A percentile compares a stretch with the other conserved stretches of the same genome.
These are phyloP conservation scores for Lophium mytilinum DNA, from an alignment of 495 filamentous ascomycete genomes.

Conservation along the genomic window DNA sequence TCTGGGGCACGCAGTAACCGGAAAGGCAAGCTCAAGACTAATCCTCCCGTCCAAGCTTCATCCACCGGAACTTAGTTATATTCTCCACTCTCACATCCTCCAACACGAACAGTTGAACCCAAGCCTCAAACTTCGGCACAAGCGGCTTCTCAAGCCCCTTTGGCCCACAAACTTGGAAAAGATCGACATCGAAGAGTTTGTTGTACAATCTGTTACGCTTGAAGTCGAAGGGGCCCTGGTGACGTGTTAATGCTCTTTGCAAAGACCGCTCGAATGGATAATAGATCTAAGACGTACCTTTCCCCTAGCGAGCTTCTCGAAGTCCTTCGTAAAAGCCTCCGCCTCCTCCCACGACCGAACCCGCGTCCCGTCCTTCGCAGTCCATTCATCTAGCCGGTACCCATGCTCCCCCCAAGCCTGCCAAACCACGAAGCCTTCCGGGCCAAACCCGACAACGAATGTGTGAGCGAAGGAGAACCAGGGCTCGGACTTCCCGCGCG, in stretches of 20 bases:
- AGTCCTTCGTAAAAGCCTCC: background rate
- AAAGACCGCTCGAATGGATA: background rate
- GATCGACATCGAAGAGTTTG: background rate
- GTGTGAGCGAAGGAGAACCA: background rate
- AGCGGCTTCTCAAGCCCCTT: background rate
- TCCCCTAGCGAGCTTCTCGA: background rate
- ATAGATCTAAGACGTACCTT: background rate
- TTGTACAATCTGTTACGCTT: background rate
- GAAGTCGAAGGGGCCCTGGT: background rate
- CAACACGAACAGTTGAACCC: background rate
- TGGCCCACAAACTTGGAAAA: background rate
- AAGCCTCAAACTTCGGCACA: background rate
- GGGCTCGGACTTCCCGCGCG: background rate
- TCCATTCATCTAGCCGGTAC: background rate
- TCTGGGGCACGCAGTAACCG: too few species aligned
- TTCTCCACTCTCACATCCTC: background rate
- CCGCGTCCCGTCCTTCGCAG: background rate
- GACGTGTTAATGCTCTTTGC: background rate
- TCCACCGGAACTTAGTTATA: background rate
- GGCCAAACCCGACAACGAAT: background rate
- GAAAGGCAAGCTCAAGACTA: constrained; percentile 2
- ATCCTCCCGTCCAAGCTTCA: too few species aligned
- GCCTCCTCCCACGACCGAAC: background rate
- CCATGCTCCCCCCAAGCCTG: background rate
- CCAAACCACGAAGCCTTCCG: background rate